Conservation (phyloP, 129 eudicot species). For the carrot (Daucus carota) region DNA sequence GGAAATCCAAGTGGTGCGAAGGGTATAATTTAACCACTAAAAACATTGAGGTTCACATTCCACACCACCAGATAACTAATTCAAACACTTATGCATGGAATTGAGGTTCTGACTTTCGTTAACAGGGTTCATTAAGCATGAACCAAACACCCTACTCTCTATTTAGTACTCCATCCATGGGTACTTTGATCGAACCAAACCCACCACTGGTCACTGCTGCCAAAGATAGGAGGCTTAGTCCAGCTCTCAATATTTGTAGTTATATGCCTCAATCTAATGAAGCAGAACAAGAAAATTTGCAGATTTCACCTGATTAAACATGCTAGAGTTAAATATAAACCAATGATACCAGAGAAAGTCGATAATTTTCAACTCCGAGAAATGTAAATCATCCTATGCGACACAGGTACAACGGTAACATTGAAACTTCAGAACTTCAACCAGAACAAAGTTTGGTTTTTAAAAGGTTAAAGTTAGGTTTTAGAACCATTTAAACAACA, state of each 20-base stretch:
- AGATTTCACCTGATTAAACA: background rate
- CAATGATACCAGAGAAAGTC: background rate
- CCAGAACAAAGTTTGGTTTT: background rate
- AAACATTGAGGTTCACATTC: no score
- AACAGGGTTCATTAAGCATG: no score
- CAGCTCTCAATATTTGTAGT: background rate
- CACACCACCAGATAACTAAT: no score
- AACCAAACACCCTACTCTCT: no score
- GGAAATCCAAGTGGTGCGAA: no score
- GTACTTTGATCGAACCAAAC: no score
- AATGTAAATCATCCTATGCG: background rate
- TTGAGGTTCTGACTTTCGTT: no score
- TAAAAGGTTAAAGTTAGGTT: background rate
- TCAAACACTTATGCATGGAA: no score
- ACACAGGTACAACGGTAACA: background rate
- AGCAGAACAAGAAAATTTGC: no score
- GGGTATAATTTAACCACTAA: no score
- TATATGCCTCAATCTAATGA: no score
- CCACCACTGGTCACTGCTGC: background rate
- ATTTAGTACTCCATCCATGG: no score
- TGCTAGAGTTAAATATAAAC: background rate
- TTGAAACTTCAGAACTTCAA: background rate
- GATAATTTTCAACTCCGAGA: background rate
- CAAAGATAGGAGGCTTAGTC: background rate
- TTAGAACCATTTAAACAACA: conserved; percentile 31